Evolutionary conservation across 176 grass and related monocot genomes (phyloP).

Genomic region (sorghum (Sorghum bicolor)): DNA sequence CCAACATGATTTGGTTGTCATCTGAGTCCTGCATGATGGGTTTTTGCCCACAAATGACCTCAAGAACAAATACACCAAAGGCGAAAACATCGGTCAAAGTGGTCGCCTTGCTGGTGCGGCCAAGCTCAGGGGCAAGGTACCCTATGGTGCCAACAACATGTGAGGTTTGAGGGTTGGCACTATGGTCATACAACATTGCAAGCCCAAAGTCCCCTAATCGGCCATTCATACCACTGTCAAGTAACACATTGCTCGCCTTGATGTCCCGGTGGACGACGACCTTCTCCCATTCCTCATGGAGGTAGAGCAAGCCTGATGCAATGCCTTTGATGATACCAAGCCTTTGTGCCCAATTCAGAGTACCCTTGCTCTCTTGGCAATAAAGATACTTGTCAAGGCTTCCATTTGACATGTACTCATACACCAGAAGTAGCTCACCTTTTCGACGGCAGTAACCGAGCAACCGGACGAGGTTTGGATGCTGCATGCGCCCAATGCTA

Average conservation of each 20-base stretch:
- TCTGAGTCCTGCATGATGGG: constrained; percentile 12
- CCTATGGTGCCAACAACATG: constrained; percentile 43
- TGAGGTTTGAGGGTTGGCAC: constrained; percentile 26
- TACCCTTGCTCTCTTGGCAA: background rate
- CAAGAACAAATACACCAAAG: constrained; percentile 36
- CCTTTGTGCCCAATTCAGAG: constrained; percentile 16
- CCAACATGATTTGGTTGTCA: background rate
- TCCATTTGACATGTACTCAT: constrained; percentile 17
- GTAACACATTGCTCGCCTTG: constrained; percentile 45
- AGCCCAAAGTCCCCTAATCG: constrained; percentile 46
- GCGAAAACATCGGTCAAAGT: constrained; percentile 40
- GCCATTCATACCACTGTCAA: constrained; percentile 24
- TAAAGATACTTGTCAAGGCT: background rate
- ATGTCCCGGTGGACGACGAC: constrained; percentile 45
- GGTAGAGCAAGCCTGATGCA: constrained; percentile 29
- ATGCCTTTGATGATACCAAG: constrained; percentile 33
- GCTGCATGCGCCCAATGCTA: constrained; percentile 26
- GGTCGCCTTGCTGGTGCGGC: constrained; percentile 24
- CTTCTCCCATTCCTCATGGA: constrained; percentile 50
- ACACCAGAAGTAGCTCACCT: constrained; percentile 22
- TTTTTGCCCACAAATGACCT: constrained; percentile 29
- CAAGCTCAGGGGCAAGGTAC: constrained; percentile 45
- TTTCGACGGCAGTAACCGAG: constrained; percentile 33
- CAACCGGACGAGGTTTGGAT: constrained; percentile 21
- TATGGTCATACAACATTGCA: constrained; percentile 44